Evolutionary conservation across 2,329 filamentous ascomycete species (phyloP).

Genomic region (Aspergillus pseudoviridinutans): DNA sequence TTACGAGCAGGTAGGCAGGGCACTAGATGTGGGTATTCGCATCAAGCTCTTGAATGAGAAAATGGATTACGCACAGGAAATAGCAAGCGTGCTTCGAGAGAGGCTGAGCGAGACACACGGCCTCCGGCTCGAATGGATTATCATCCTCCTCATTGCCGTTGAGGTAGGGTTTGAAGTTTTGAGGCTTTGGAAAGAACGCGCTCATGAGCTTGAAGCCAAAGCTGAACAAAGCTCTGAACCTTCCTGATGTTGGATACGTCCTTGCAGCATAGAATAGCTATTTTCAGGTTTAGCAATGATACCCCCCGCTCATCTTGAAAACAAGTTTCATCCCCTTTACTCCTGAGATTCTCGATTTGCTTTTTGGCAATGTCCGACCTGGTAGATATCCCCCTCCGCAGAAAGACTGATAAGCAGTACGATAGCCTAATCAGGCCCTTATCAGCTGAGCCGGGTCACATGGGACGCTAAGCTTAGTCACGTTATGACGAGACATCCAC

Average conservation of each 20-base stretch:
- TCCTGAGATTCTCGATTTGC: not conserved
- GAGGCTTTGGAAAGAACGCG: constrained; percentile 63
- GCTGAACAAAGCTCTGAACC: not conserved
- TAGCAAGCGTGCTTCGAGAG: constrained; percentile 82
- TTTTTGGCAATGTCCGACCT: not conserved
- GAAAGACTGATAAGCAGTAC: not conserved
- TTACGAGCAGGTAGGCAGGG: constrained; percentile 88
- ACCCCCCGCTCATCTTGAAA: not conserved
- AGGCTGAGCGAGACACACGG: constrained; percentile 88
- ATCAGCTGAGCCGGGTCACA: constrained; percentile 2
- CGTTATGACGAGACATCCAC: constrained; percentile 5
- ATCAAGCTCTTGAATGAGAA: constrained; percentile 93
- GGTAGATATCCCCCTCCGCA: not conserved
- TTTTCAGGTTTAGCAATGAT: not conserved
- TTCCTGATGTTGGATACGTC: not conserved
- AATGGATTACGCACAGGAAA: constrained; percentile 96
- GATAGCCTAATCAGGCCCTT: not conserved
- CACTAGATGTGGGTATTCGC: constrained; percentile 83
- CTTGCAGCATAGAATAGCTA: not conserved
- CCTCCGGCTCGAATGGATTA: constrained; percentile 86
- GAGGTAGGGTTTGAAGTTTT: constrained; percentile 87
- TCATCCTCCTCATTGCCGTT: constrained; percentile 87
- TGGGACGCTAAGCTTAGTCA: constrained; percentile 3
- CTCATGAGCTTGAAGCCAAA: constrained; percentile 33
- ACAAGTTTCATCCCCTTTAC: not conserved